Conservation (phyloP, 1,284 basidiomycete genomes). For the Microbotryum intermedium region DNA sequence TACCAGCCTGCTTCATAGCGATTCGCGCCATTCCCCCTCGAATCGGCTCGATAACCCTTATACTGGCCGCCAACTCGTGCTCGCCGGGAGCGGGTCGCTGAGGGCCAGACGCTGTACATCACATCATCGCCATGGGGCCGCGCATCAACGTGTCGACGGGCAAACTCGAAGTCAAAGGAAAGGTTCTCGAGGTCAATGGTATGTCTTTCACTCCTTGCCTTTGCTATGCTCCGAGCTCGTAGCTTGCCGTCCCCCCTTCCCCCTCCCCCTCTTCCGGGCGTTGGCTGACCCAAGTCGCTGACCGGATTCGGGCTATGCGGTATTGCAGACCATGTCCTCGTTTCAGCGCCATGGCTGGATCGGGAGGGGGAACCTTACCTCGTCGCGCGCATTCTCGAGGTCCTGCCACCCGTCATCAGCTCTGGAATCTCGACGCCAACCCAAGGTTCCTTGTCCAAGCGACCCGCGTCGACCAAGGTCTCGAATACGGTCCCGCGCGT, state of each 20-base stretch:
- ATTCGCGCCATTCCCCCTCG: no score
- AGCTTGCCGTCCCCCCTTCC: neutral
- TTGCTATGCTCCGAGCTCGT: neutral
- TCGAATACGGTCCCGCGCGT: conserved; percentile 16
- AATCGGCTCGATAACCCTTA: no score
- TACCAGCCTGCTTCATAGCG: no score
- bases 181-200: no score
- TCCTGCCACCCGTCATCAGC: conserved; percentile 12
- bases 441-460: neutral
- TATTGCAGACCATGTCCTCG: conserved; percentile 29
- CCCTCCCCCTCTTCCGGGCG: neutral
- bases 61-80: no score
- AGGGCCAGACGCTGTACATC: no score
- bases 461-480: neutral
- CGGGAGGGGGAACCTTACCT: conserved; percentile 33
- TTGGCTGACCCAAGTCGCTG: neutral
- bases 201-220: no score
- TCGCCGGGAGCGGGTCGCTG: no score
- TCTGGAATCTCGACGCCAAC: neutral
- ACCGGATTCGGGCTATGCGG: neutral
- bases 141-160: no score
- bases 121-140: no score
- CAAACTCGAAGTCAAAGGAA: no score
- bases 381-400: conserved; percentile 28
- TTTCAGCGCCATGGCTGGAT: conserved; percentile 30